These are phyloP conservation scores for Fusarium agapanthi DNA, from an alignment of 2,329 filamentous ascomycete genomes.

Conservation along the genomic window DNA sequence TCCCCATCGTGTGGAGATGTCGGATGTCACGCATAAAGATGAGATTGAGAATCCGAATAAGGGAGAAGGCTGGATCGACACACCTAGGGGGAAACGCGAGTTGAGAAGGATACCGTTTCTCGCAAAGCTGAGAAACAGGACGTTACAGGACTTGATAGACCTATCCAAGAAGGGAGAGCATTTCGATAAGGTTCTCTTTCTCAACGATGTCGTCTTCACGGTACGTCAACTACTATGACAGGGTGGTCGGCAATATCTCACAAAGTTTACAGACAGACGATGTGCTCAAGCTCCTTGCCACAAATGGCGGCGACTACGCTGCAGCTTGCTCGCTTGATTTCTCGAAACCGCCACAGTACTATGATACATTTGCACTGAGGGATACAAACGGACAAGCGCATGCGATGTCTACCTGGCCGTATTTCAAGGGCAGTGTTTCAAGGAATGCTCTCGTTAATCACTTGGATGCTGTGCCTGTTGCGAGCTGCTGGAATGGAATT, in stretches of 20 bases:
- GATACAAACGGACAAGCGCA: slow-evolving; percentile 61
- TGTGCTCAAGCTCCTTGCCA: slow-evolving; percentile 63
- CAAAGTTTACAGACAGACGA: slow-evolving; percentile 58
- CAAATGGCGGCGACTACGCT: slow-evolving; percentile 66
- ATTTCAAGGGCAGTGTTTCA: slow-evolving; percentile 61
- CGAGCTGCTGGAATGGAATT: slow-evolving; percentile 58
- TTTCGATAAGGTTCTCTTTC: slow-evolving; percentile 67
- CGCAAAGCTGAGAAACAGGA: slow-evolving; percentile 69
- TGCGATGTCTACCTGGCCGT: slow-evolving; percentile 66
- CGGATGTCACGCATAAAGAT: slow-evolving; percentile 66
- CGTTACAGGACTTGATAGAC: slow-evolving; percentile 66
- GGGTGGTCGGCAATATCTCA: neutral
- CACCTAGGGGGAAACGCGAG: slow-evolving; percentile 61
- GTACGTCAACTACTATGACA: slow-evolving; percentile 46
- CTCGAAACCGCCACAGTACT: slow-evolving; percentile 60
- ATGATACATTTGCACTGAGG: slow-evolving; percentile 70
- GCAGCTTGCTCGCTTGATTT: slow-evolving; percentile 72
- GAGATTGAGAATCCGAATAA: slow-evolving; percentile 57
- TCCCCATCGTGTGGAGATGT: slow-evolving; percentile 63
- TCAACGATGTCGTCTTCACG: slow-evolving; percentile 71
- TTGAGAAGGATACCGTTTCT: slow-evolving; percentile 75
- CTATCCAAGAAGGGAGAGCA: slow-evolving; percentile 58
- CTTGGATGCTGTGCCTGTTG: slow-evolving; percentile 55
- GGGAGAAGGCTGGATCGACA: slow-evolving; percentile 70
- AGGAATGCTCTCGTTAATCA: slow-evolving; percentile 62